phyloP scores from a whole-genome alignment of 768 basidiomycete species.

The Panus rudis region DNA sequence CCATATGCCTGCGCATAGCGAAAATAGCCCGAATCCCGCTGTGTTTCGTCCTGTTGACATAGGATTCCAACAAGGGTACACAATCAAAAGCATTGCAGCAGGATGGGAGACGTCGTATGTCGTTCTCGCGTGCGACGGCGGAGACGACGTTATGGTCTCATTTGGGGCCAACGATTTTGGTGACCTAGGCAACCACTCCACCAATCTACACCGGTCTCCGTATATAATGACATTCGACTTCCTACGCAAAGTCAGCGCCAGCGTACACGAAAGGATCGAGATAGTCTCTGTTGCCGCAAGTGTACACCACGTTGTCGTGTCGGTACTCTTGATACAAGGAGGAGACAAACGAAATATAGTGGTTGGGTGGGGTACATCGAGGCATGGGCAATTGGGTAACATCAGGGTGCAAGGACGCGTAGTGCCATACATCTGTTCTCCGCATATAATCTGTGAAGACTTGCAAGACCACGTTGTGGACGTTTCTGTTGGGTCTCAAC shows the following conservation, averaged over 20 bases:
- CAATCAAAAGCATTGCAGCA: conserved; percentile 45
- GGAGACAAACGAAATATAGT: conserved; percentile 19
- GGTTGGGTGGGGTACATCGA: conserved; percentile 78
- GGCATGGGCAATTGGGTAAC: conserved; percentile 80
- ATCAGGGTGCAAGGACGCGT: conserved; percentile 17
- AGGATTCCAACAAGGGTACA: conserved; percentile 40
- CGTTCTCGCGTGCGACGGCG: conserved; percentile 39
- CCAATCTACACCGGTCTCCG: neutral
- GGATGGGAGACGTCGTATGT: conserved; percentile 85
- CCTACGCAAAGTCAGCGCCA: neutral
- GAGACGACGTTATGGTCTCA: conserved; percentile 54
- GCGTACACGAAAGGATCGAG: neutral
- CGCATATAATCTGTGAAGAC: conserved; percentile 26
- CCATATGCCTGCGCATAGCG: conserved; percentile 1
- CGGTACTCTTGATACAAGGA: conserved; percentile 20
- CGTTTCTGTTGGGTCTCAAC: conserved; percentile 44
- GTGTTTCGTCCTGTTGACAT: conserved; percentile 46
- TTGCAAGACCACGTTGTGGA: conserved; percentile 6
- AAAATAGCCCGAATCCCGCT: conserved; percentile 11
- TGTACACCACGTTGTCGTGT: conserved; percentile 63
- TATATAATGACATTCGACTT: too few species aligned
- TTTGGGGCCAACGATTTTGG: conserved; percentile 87
- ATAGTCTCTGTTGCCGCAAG: conserved; percentile 41
- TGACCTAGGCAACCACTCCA: conserved; percentile 54
- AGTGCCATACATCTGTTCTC: conserved; percentile 24